Base-by-base conservation (phyloP, 352 stramenopile species). In the Blastocystis sp. region DNA sequence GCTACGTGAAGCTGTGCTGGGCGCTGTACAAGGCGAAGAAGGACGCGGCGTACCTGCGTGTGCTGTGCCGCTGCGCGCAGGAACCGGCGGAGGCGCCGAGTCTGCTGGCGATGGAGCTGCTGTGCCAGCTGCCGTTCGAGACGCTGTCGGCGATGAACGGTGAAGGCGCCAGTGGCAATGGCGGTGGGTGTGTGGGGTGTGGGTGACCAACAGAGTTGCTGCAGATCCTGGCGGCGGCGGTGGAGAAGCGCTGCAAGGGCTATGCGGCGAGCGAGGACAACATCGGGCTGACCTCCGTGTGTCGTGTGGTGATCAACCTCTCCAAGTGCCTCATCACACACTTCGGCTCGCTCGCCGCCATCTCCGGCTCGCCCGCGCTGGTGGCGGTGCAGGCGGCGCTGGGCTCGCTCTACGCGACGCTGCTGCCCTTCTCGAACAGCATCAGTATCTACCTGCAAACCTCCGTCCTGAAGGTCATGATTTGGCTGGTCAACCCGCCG, bases 391-490 rank as follows among this genome's bases (percentile, higher is more conserved):
- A 76, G 40, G 7, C n/a, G 40, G 34, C n/a, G 14, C 45, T 87
- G 19, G 42, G 19, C 21, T 2, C 34, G 38, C 24, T 87, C n/a
- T 78, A 87, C 60, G 3, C 24, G 7, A 38, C 60, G 1, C 64
- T 70, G 60, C 19, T 87, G 17, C 54, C 76, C 64, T 63, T 76
- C 61, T 28, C 21, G 40, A 57, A 17, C 9, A 52, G 24, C 10
- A 43, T 14, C 60, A 87, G 64, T 57, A 79, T 87, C n/a, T 70
- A 70, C 38, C 57, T 87, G 40, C 60, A 87, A 57, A 79, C 76
- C 21, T 38, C 42, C 54, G 69, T 48, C 38, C 60, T 87, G 14
- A 70, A 87, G 24, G 64, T 79, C 14, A n/a, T 54, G 24, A 87
- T 87, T 28, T 87, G 76, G 76, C 64, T 87, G 64, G 76, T 87